phyloP scores from a whole-genome alignment of 2,329 filamentous ascomycete species.

The Colletotrichum spinosum region DNA sequence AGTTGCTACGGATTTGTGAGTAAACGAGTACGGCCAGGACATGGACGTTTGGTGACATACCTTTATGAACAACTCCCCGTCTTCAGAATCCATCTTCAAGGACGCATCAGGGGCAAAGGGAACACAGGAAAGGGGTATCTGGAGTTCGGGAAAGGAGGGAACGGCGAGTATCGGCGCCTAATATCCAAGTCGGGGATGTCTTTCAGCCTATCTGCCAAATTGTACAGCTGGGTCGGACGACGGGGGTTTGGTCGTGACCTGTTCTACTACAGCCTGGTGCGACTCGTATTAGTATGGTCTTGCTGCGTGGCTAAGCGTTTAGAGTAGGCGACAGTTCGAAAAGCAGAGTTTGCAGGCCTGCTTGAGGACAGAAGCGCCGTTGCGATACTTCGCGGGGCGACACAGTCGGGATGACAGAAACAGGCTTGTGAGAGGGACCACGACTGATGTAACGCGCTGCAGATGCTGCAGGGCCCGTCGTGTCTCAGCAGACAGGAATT shows the following conservation, averaged over 20 bases:
- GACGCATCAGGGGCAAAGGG: conserved; percentile 57
- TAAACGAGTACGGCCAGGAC: background rate
- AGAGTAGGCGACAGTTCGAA: conserved; percentile 11
- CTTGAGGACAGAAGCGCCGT: conserved; percentile 6
- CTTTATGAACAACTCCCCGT: conserved; percentile 91
- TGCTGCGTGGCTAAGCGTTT: conserved; percentile 18
- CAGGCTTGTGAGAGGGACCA: conserved; percentile 33
- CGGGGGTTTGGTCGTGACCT: conserved; percentile 20
- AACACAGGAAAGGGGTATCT: conserved; percentile 35
- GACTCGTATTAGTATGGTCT: conserved; percentile 24
- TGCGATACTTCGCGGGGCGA: conserved; percentile 30
- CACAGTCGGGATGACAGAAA: conserved; percentile 27
- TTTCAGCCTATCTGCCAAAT: conserved; percentile 24
- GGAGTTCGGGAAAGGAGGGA: conserved; percentile 31
- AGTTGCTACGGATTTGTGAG: conserved; percentile 74
- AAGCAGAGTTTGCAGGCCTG: no score
- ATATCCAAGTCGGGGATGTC: conserved; percentile 29
- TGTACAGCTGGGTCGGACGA: conserved; percentile 26
- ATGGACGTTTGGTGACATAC: conserved; percentile 55
- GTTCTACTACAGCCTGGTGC: conserved; percentile 34
- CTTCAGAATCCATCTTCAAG: conserved; percentile 84
- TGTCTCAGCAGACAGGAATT: conserved; percentile 31
- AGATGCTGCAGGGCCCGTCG: conserved; percentile 32
- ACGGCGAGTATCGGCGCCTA: conserved; percentile 30
- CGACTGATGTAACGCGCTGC: conserved; percentile 34